phyloP scores from a whole-genome alignment of 192 early-diverging fungal species.

The Diversispora epigaea region DNA sequence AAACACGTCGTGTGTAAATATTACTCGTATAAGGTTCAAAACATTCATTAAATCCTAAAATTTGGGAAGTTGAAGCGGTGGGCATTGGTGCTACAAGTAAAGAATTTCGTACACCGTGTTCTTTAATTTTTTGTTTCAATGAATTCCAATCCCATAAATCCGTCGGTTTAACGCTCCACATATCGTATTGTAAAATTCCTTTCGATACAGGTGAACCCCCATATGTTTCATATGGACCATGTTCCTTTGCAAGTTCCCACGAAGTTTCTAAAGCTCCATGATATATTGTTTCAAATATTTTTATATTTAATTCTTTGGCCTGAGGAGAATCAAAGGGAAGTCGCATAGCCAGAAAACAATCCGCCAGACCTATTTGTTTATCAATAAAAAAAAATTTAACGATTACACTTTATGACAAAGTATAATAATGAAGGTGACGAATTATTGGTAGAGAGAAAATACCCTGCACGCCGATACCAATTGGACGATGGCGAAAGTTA shows the following conservation, averaged over 20 bases:
- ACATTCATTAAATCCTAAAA: constrained; percentile 97
- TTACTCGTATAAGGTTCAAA: constrained; percentile 93
- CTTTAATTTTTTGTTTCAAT: constrained; percentile 73
- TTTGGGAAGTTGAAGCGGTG: constrained; percentile 95
- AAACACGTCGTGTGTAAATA: constrained; percentile 93
- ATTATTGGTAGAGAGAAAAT: not conserved
- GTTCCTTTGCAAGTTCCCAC: constrained; percentile 78
- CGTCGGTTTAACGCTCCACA: constrained; percentile 83
- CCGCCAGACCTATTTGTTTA: constrained; percentile 62
- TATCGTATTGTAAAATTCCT: constrained; percentile 89
- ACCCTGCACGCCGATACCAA: constrained; percentile 98
- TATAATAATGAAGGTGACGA: too few relatives aligned
- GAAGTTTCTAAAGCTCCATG: constrained; percentile 90
- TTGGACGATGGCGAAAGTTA: constrained; percentile 95
- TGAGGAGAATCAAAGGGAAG: constrained; percentile 88
- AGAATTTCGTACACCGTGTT: constrained; percentile 90
- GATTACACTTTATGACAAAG: too few relatives aligned
- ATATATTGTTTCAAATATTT: constrained; percentile 97
- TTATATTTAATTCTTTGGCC: constrained; percentile 77
- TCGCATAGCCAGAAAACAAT: constrained; percentile 94
- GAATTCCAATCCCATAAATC: constrained; percentile 90
- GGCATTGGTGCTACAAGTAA: constrained; percentile 97
- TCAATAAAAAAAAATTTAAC: not conserved
- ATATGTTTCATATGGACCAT: constrained; percentile 87
- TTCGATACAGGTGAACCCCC: constrained; percentile 84